A percentile compares a stretch with the other conserved stretches of the same genome.
Conservation (phyloP, 129 eudicot species). For the Lonicera japonica region DNA sequence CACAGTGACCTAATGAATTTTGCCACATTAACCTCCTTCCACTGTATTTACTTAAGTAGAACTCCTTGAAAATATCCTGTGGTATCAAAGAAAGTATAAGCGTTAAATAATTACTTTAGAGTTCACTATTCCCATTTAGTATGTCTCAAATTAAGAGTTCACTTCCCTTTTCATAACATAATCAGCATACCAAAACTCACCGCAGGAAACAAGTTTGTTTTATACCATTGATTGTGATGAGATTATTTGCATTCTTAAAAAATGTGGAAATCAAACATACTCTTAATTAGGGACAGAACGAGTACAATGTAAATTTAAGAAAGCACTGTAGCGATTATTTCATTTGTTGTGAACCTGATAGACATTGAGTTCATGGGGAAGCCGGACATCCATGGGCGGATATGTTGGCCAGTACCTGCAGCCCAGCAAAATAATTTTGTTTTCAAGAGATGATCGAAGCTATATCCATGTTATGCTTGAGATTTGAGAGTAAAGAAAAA, state of each 20-base stretch:
- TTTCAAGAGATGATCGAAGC: neutral
- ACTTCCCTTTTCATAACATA: no score
- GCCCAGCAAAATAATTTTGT: neutral
- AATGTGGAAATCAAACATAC: neutral
- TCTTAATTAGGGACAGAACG: no score
- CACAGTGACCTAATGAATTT: slow-evolving; percentile 92
- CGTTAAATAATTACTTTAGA: slow-evolving; percentile 6
- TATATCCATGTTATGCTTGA: no score
- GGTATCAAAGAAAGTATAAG: neutral
- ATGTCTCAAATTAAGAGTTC: no score
- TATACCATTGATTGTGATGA: no score
- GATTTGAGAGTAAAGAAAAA: neutral
- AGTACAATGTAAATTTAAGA: no score
- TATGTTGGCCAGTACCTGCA: slow-evolving; percentile 96
- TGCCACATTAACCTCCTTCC: slow-evolving; percentile 97
- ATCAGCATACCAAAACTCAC: no score
- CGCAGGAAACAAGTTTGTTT: no score
- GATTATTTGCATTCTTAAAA: no score
- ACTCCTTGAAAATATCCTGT: slow-evolving; percentile 93
- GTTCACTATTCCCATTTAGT: no score
- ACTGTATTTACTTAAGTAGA: slow-evolving; percentile 80
- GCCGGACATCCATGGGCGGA: slow-evolving; percentile 90
- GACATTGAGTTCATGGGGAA: slow-evolving; percentile 87
- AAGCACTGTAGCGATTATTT: neutral
- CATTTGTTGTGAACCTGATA: slow-evolving; percentile 66